Base-by-base conservation (phyloP, 1,139 yeast species). In the Eremothecium sinecaudum region DNA sequence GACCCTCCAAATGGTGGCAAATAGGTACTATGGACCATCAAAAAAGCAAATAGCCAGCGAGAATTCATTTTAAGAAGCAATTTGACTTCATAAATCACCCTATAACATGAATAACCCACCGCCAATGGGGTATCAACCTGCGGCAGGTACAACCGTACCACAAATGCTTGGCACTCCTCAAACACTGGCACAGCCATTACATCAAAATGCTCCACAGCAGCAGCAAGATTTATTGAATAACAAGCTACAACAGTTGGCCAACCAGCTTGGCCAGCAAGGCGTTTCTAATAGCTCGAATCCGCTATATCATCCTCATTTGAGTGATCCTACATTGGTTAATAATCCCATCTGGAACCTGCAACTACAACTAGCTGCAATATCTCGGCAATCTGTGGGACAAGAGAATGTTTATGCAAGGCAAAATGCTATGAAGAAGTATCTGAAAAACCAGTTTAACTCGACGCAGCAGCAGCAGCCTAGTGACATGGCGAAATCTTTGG, bases 341-440 rank as follows among this genome's bases (percentile, higher is more conserved):
- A 69, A 83, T 11, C 61, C 72, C 4, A 75, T 75, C 53, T 86
- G 96, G 96, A 84, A 80, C 56, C 86, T 86, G 50, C 98, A 90
- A 62, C 64, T 72, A 38, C 92, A 80, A 55, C 68, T 90, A 45
- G 81, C 79, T 21, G 84, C 79, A 43, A 61, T 82, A 28, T 81
- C 95, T 4, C 71, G 94, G 58, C 75, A 73, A 44, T 73, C 87
- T 11, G 69, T 64, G 42, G 59, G 59, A 4, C 62, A 67, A 28
- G 86, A 96, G 7, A 96, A 90, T 60, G 80, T 72, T 47, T 90
- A 86, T 59, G 98, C 98, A 3, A 72, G 96, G 43, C 82, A 81
- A 48, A 93, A 92, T 37, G 97, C 97, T 2, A 72, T 83, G 38
- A 73, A 82, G 36, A 54, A 53, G 40, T 53, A 51, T 31, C 33